A percentile compares a stretch with the other conserved stretches of the same genome.
Conservation (phyloP, 805 yeast species). For the Blastobotrys parvus region DNA sequence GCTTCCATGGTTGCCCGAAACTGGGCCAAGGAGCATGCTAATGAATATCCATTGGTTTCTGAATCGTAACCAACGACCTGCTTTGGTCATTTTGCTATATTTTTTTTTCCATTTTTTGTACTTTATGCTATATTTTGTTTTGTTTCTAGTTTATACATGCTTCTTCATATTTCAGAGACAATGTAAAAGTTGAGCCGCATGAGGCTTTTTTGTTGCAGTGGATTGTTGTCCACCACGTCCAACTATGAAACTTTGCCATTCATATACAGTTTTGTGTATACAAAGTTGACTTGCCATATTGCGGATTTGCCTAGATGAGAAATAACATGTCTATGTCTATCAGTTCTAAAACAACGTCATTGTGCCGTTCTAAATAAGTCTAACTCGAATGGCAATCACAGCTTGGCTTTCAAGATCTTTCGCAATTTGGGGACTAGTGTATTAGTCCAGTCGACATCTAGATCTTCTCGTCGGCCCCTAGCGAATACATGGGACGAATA, state of each 20-base stretch:
- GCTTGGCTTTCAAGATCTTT: not conserved
- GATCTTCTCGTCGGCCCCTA: conserved; percentile 27
- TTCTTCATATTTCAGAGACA: no score
- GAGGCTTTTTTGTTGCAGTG: no score
- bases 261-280: no score
- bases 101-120: not conserved
- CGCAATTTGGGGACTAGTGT: conserved; percentile 11
- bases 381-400: not conserved
- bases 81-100: not conserved
- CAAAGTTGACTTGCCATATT: no score
- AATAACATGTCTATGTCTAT: no score
- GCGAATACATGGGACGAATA: conserved; percentile 25
- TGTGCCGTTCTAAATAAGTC: no score
- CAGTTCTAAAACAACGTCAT: no score
- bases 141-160: not conserved
- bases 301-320: no score
- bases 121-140: not conserved
- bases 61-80: not conserved
- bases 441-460: conserved; percentile 20
- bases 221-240: no score
- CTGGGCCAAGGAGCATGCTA: conserved; percentile 25
- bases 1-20: conserved; percentile 30
- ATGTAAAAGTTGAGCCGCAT: no score
- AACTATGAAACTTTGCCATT: no score
- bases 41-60: not conserved